Evolutionary conservation across 345 rosid genomes (phyloP).

Genomic region (Sisymbrium altissimum): DNA sequence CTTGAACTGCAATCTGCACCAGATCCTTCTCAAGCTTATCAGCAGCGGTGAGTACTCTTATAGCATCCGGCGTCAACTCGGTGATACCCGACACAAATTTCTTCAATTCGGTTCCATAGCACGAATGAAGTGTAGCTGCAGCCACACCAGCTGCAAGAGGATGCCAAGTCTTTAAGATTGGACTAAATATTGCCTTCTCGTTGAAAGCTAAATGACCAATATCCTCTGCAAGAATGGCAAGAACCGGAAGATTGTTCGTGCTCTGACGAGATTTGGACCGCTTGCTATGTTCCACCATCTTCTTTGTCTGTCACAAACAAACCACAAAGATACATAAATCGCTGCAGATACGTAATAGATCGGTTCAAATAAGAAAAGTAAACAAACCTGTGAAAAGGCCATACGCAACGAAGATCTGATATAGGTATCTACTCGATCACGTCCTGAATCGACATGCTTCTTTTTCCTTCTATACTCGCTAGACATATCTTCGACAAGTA

Average conservation of each 20-base stretch:
- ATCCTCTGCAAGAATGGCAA: constrained; percentile 85
- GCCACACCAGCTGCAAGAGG: constrained; percentile 92
- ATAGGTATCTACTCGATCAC: constrained; percentile 67
- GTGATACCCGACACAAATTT: constrained; percentile 62
- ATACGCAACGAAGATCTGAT: constrained; percentile 71
- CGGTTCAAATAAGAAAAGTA: background rate
- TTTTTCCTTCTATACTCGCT: constrained; percentile 62
- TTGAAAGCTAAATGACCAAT: constrained; percentile 69
- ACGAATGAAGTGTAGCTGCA: constrained; percentile 92
- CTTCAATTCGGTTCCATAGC: constrained; percentile 74
- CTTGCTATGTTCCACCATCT: constrained; percentile 60
- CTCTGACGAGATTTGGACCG: constrained; percentile 47
- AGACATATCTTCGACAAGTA: constrained; percentile 61
- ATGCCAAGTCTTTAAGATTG: constrained; percentile 90
- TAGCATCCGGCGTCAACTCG: constrained; percentile 85
- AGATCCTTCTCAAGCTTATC: constrained; percentile 96
- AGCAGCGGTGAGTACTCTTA: constrained; percentile 87
- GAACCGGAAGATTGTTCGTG: constrained; percentile 62
- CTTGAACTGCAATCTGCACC: constrained; percentile 96
- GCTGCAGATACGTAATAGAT: background rate
- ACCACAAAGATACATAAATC: background rate
- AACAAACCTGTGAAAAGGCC: constrained; percentile 78
- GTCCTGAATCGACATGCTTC: constrained; percentile 50
- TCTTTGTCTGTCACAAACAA: constrained; percentile 56
- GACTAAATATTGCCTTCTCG: constrained; percentile 83